Evolutionary conservation across 176 grass and related monocot genomes (phyloP), one percentile per base, ranked within the genome.

Genomic region (Calamus simplicifolius): DNA sequence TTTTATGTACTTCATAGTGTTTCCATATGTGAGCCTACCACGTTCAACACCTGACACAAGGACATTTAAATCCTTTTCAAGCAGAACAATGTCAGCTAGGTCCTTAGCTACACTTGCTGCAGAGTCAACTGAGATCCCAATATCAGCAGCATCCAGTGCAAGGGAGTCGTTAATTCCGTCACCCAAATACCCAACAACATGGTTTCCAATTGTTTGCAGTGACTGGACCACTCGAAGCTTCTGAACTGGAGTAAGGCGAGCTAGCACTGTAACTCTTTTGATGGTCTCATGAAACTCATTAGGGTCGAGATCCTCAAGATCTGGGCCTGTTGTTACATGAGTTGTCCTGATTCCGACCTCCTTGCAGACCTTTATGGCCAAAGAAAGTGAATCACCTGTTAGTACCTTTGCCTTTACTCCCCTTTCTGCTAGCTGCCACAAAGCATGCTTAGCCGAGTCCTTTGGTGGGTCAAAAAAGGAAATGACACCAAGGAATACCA

Each of bases 1-100:
- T 62, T 80, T 80, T 73, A 80, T 73, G 56, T 80, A 80, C 50
- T 80, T 80, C 70, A 74, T 80, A 19, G 77, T 80, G 57, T 80
- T 80, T 56, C 70, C 77, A 61, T 80, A 69, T 4, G 77, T 80
- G 54, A 63, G 71, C 23, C 77, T 66, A 14, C 77, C 70, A 16
- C 56, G 55, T 48, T 74, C 77, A 50, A 80, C 77, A 8, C 70
- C 77, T 0, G 31, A 80, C 49, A 80, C 63, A 29, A 80, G 77
- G 16, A 80, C 77, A 57, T 74, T 80, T 31, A 80, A 54, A 59
- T 80, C 70, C 63, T 80, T 80, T 27, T 80, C 77, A 18, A 80
- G 70, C 53, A 80, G 66, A 25, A 80, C 69, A 53, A 80, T 80
- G 70, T 67, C 69, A 3, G 77, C 63, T 25, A 59, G 35, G 16